Evolutionary conservation across 768 basidiomycete genomes (phyloP), one percentile per base, ranked within the genome.

Genomic region (Rhodotorula graminis): DNA sequence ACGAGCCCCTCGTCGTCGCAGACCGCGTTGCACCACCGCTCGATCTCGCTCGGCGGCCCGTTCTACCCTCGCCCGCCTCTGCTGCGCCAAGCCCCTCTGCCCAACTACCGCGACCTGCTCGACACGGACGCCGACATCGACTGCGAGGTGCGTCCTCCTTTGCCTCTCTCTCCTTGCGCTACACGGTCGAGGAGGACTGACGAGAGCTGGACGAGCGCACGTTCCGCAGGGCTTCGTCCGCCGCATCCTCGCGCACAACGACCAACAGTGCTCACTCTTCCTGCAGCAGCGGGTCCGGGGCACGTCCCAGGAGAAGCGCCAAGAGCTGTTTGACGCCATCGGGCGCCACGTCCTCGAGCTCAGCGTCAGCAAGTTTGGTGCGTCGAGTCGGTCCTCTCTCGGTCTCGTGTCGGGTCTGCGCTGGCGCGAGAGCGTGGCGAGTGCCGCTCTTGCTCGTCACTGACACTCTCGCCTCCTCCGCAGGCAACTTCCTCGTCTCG

Each of bases 221-320:
- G n/a, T n/a, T n/a, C n/a, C 31, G 33, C 67, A 75, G 74, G 42
- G 64, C 9, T 75, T 75, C 49, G 70, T 75, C n/a, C 42, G 57
- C 5, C 53, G 74, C 31, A 62, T 75, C n/a, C 63, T 66, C 61
- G 25, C 42, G 1, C 55, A 69, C 40, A 72, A 67, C 65, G 74
- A 75, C 53, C 74, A 75, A 62, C 74, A 75, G 61, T 75, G 74
- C 58, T 72, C 71, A n/a, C 61, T 75, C 27, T 75, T 69, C 60
- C 65, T 75, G n/a, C 74, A 75, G 60, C 74, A 75, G 61, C 53
- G 66, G 18, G 40, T 72, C n/a, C 46, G 47, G 53, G 50, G 37
- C 27, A 59, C 64, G 25, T 49, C 63, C 50, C 25, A 11, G 7
- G 68, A 56, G 1, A 42, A 31, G 33, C 61, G 50, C 61, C 33